A percentile compares a stretch with the other conserved stretches of the same genome.
Conservation (phyloP, 2,329 filamentous ascomycete genomes). For the Thielaviopsis musarum region DNA sequence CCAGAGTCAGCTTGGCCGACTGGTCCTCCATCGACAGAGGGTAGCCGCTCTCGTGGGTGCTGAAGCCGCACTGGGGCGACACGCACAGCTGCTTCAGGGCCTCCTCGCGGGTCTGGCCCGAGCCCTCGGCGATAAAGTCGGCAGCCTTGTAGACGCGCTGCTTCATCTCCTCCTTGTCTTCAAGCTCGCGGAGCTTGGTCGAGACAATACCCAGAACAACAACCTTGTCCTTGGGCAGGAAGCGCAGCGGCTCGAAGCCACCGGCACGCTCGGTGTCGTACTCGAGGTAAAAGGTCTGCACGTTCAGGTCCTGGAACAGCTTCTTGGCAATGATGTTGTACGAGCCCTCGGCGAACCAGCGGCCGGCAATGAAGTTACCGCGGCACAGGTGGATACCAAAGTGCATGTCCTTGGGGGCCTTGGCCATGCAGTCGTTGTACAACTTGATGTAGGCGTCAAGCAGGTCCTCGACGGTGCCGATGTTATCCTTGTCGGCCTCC, state of each 20-base stretch:
- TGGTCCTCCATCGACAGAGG: constrained; percentile 49
- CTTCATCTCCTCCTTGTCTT: constrained; percentile 38
- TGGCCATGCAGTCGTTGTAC: constrained; percentile 52
- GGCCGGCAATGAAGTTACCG: constrained; percentile 43
- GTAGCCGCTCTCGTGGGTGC: constrained; percentile 48
- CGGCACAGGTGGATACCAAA: constrained; percentile 49
- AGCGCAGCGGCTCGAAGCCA: constrained; percentile 43
- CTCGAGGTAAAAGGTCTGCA: constrained; percentile 44
- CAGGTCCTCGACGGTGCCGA: constrained; percentile 45
- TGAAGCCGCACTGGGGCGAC: constrained; percentile 55
- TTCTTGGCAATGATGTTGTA: constrained; percentile 46
- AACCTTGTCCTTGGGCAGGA: constrained; percentile 43
- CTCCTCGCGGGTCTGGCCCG: constrained; percentile 42
- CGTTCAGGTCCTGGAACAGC: constrained; percentile 41
- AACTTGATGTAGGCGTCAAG: constrained; percentile 54
- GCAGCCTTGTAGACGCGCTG: constrained; percentile 39
- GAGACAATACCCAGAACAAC: constrained; percentile 45
- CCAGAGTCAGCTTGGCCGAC: constrained; percentile 52
- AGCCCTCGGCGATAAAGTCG: constrained; percentile 48
- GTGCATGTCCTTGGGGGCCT: constrained; percentile 47
- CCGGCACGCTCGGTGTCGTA: constrained; percentile 44
- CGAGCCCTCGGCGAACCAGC: constrained; percentile 46
- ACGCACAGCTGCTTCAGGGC: constrained; percentile 48
- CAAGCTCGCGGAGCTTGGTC: constrained; percentile 40
- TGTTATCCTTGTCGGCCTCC: constrained; percentile 50